Evolutionary conservation across 2,329 filamentous ascomycete genomes (phyloP).

Genomic region (Epichloe sylvatica): DNA sequence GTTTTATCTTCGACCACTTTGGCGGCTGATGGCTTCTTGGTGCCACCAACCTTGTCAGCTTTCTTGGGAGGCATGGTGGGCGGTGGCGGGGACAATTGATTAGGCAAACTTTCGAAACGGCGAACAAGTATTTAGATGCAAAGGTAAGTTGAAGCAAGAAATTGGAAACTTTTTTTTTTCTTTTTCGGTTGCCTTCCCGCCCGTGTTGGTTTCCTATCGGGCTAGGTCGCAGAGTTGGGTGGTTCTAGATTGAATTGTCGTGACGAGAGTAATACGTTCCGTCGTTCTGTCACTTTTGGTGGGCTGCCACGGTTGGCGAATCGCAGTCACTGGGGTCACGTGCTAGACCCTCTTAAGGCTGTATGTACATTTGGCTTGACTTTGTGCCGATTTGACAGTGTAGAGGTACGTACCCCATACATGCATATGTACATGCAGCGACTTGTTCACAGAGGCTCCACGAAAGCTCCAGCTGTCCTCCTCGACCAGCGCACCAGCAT

Average conservation of each 20-base stretch:
- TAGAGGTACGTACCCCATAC: background rate
- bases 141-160: background rate
- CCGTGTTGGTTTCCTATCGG: background rate
- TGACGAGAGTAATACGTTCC: background rate
- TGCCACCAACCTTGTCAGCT: slow-evolving; percentile 34
- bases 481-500: slow-evolving; percentile 1
- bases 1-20: slow-evolving; percentile 84
- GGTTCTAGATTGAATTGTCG: background rate
- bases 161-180: background rate
- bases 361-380: background rate
- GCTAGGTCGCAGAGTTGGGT: background rate
- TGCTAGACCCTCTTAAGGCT: slow-evolving; percentile 6
- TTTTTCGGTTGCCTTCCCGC: background rate
- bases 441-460: background rate
- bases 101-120: background rate
- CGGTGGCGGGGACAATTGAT: slow-evolving; percentile 12
- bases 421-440: background rate
- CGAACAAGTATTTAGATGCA: background rate
- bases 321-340: slow-evolving; percentile 16
- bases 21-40: slow-evolving; percentile 40
- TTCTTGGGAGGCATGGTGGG: slow-evolving; percentile 62
- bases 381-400: no score
- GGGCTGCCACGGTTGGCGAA: slow-evolving; percentile 10
- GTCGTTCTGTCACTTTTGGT: slow-evolving; percentile 9
- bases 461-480: slow-evolving; percentile 11